These are phyloP conservation scores for Exophiala sideris DNA, from an alignment of 2,329 filamentous ascomycete species.

Conservation along the genomic window DNA sequence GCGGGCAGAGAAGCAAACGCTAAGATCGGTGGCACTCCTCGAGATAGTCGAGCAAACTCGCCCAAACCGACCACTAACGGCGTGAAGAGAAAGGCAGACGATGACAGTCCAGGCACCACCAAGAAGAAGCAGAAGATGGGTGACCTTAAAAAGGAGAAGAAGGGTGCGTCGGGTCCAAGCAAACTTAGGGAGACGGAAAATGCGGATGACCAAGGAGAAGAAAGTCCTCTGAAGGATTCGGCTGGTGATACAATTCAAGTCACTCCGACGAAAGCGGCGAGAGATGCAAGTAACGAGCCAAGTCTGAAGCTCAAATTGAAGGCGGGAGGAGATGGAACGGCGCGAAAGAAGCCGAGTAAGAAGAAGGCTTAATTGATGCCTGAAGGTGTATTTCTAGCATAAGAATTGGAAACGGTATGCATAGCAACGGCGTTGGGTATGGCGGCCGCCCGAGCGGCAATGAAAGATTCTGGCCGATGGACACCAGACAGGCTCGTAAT, in stretches of 20 bases:
- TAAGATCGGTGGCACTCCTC: conserved; percentile 27
- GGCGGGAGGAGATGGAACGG: conserved; percentile 6
- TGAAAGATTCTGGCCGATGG: background rate
- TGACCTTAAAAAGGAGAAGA: conserved; percentile 23
- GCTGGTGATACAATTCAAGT: conserved; percentile 26
- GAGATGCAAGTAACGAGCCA: conserved; percentile 23
- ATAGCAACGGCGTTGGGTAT: conserved; percentile 5
- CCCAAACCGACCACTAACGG: conserved; percentile 26
- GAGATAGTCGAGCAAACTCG: conserved; percentile 28
- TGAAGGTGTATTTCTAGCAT: background rate
- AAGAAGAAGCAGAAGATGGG: conserved; percentile 28
- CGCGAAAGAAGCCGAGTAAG: conserved; percentile 19
- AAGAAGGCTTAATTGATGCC: conserved; percentile 14
- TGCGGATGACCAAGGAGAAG: conserved; percentile 16
- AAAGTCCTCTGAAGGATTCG: conserved; percentile 23
- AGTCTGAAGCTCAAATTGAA: conserved; percentile 28
- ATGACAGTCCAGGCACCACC: conserved; percentile 18
- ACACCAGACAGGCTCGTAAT: background rate
- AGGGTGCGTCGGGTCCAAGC: conserved; percentile 21
- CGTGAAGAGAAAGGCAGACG: conserved; percentile 27
- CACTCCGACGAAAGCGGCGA: conserved; percentile 22
- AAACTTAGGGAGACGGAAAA: conserved; percentile 26
- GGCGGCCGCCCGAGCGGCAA: background rate
- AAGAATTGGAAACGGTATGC: background rate
- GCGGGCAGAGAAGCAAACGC: conserved; percentile 28